phyloP scores from a whole-genome alignment of 2,329 filamentous ascomycete genomes.

The Xylariaceae sp. region DNA sequence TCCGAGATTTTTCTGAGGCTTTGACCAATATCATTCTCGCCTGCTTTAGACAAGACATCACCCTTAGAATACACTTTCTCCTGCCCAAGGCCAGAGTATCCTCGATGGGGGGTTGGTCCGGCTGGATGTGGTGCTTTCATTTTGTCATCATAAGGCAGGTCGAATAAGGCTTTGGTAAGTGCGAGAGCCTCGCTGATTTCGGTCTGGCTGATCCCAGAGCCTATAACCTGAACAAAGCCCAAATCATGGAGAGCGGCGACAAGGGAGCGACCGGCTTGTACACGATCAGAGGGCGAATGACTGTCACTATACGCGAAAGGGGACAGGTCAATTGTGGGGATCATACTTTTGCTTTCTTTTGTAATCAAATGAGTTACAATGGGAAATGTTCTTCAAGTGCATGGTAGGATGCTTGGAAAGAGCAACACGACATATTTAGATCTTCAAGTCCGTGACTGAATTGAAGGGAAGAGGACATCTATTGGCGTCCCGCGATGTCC shows the following conservation, averaged over 20 bases:
- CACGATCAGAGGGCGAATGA: background rate
- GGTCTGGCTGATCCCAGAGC: constrained; percentile 13
- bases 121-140: constrained; percentile 22
- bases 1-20: constrained; percentile 19
- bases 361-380: too few relatives aligned
- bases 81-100: constrained; percentile 21
- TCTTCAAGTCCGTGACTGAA: too few relatives aligned
- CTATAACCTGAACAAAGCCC: constrained; percentile 17
- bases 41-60: constrained; percentile 5
- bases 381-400: too few relatives aligned
- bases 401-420: too few relatives aligned
- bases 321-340: constrained; percentile 14
- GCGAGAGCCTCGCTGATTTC: constrained; percentile 17
- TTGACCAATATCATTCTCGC: constrained; percentile 5
- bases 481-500: too few relatives aligned
- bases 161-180: constrained; percentile 21
- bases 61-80: constrained; percentile 22
- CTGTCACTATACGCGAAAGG: background rate
- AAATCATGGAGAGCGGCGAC: constrained; percentile 16
- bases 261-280: constrained; percentile 9
- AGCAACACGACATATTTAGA: too few relatives aligned
- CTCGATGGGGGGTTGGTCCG: constrained; percentile 20
- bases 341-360: constrained; percentile 1
- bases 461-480: too few relatives aligned
- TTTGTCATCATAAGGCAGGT: constrained; percentile 20